Conservation (phyloP, 176 grass and related monocot species). For the Aechmea fasciata region DNA sequence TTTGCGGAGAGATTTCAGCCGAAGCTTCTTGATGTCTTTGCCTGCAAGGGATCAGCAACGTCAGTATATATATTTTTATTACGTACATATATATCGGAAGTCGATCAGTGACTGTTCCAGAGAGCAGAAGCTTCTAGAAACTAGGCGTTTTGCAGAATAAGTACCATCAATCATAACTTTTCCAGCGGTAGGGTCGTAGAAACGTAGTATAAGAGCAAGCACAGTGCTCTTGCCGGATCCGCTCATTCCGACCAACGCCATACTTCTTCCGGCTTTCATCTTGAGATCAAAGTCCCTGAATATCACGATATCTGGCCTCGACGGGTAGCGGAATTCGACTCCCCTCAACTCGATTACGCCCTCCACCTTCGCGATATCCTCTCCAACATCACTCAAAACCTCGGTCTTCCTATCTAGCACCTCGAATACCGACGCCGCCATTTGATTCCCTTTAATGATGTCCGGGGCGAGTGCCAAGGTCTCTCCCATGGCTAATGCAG, state of each 20-base stretch:
- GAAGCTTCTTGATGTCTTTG: slow-evolving; percentile 80
- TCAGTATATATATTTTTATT: background rate
- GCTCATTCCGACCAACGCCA: slow-evolving; percentile 93
- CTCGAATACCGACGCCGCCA: slow-evolving; percentile 85
- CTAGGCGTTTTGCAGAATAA: background rate
- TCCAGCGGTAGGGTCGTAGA: slow-evolving; percentile 69
- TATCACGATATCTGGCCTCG: slow-evolving; percentile 60
- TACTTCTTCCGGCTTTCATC: slow-evolving; percentile 88
- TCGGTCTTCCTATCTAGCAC: slow-evolving; percentile 83
- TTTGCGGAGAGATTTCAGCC: slow-evolving; percentile 60
- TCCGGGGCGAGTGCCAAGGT: slow-evolving; percentile 76
- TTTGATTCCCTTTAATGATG: slow-evolving; percentile 96
- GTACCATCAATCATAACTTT: slow-evolving; percentile 86
- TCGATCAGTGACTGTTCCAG: background rate
- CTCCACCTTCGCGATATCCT: slow-evolving; percentile 58
- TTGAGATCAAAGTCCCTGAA: slow-evolving; percentile 75
- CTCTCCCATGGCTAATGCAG: slow-evolving; percentile 80
- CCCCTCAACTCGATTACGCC: slow-evolving; percentile 63
- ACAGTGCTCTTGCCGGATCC: slow-evolving; percentile 95
- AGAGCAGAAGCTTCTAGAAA: background rate
- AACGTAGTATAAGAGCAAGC: slow-evolving; percentile 67
- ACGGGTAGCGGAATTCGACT: slow-evolving; percentile 73
- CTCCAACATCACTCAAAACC: slow-evolving; percentile 45
- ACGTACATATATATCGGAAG: background rate
- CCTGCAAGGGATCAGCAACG: slow-evolving; percentile 31